phyloP scores from a whole-genome alignment of 2,329 filamentous ascomycete genomes.

The Chaetomiaceae sp. region DNA sequence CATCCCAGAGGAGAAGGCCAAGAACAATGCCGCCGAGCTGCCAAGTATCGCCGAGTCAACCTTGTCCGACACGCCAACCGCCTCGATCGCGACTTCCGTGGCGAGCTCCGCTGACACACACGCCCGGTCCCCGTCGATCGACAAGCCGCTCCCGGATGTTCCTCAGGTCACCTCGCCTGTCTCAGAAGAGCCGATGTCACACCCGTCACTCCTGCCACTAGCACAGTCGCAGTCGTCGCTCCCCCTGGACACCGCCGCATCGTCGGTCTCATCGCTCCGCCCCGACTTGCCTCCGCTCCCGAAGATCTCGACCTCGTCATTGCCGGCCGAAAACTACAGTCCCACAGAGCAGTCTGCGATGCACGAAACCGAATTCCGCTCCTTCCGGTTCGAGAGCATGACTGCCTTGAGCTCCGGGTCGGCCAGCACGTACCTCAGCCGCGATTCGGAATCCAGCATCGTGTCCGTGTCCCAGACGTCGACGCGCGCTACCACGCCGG shows the following conservation, averaged over 20 bases:
- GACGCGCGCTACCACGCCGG: constrained; percentile 82
- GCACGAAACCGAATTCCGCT: constrained; percentile 46
- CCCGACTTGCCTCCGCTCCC: constrained; percentile 50
- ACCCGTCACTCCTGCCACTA: constrained; percentile 32
- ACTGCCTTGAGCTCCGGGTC: constrained; percentile 72
- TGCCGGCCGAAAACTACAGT: constrained; percentile 43
- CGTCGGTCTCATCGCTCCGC: constrained; percentile 43
- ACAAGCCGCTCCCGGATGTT: constrained; percentile 64
- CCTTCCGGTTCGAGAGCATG: constrained; percentile 61
- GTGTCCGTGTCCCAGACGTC: constrained; percentile 77
- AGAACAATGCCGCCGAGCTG: constrained; percentile 29
- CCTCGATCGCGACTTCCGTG: constrained; percentile 29
- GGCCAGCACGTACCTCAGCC: constrained; percentile 70
- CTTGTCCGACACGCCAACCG: constrained; percentile 26
- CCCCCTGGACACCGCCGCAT: constrained; percentile 36
- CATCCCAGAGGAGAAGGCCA: constrained; percentile 31
- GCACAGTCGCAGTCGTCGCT: constrained; percentile 42
- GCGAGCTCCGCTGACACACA: constrained; percentile 30
- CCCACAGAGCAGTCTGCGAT: constrained; percentile 38
- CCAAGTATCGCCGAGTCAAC: constrained; percentile 36
- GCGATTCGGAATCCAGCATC: constrained; percentile 74
- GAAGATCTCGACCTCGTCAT: constrained; percentile 47
- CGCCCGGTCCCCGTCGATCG: constrained; percentile 42
- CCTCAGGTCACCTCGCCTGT: constrained; percentile 47
- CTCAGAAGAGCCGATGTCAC: constrained; percentile 22